Percentiles rank a stretch among this genome's conserved stretches.
Evolutionary conservation across 176 grass and related monocot species (phyloP).

Genomic region (Poa annua): DNA sequence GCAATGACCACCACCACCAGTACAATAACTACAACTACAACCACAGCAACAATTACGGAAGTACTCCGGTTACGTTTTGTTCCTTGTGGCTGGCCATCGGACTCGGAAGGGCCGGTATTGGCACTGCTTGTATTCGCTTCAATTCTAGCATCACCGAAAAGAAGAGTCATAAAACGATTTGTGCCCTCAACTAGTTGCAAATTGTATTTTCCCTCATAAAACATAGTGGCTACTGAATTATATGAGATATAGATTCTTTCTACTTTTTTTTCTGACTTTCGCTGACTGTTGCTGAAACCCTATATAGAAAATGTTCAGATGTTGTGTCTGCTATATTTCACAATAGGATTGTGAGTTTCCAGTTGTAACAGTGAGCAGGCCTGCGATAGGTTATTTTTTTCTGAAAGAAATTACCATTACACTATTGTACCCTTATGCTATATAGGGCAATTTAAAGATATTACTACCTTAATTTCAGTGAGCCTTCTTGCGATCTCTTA

Average conservation of each 20-base stretch:
- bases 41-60: not conserved
- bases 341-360: not conserved
- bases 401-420: not conserved
- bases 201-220: no score
- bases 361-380: not conserved
- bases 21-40: not conserved
- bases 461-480: conserved; percentile 53
- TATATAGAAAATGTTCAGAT: not conserved
- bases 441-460: not conserved
- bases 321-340: not conserved
- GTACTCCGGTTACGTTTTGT: not conserved
- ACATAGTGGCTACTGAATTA: not conserved
- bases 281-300: not conserved
- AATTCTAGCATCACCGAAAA: conserved; percentile 5
- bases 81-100: not conserved
- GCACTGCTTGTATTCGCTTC: conserved; percentile 12
- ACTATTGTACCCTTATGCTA: not conserved
- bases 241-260: not conserved
- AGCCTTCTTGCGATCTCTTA: conserved; percentile 46
- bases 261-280: not conserved
- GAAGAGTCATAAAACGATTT: not conserved
- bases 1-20: conserved; percentile 14
- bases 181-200: no score
- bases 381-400: not conserved
- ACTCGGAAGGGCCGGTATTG: not conserved